Evolutionary conservation across 2,329 filamentous ascomycete species (phyloP).

Genomic region (Talaromyces sp.): DNA sequence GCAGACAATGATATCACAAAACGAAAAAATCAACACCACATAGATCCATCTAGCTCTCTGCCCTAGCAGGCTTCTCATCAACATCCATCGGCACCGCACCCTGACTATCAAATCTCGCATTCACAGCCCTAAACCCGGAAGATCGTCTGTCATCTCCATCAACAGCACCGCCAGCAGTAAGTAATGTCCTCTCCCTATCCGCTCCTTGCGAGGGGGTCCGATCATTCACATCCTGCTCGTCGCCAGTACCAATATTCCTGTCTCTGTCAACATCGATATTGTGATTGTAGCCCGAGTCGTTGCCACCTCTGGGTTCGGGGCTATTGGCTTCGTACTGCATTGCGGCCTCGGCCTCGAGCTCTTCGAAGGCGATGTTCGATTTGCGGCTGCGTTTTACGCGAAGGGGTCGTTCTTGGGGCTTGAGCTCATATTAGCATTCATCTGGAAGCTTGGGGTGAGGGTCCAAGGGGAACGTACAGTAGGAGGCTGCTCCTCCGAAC

Average conservation of each 20-base stretch:
- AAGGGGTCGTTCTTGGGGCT: slow-evolving; percentile 48
- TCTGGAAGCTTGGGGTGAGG: neutral
- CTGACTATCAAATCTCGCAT: slow-evolving; percentile 26
- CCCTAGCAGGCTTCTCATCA: slow-evolving; percentile 31
- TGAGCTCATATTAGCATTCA: neutral
- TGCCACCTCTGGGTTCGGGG: slow-evolving; percentile 1
- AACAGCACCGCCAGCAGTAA: slow-evolving; percentile 31
- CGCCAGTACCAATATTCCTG: slow-evolving; percentile 1
- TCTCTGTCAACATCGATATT: neutral
- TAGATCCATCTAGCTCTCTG: slow-evolving; percentile 25
- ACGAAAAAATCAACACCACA: neutral
- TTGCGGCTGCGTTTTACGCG: slow-evolving; percentile 44
- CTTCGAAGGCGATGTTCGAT: slow-evolving; percentile 29
- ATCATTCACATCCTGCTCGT: slow-evolving; percentile 19
- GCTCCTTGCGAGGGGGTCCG: slow-evolving; percentile 22
- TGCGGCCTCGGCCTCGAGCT: slow-evolving; percentile 21
- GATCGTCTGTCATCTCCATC: slow-evolving; percentile 35
- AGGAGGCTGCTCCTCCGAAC: slow-evolving; percentile 43
- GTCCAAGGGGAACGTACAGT: slow-evolving; percentile 31
- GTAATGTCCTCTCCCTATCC: slow-evolving; percentile 21
- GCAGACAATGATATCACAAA: neutral
- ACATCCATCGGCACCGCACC: slow-evolving; percentile 39
- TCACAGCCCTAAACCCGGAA: slow-evolving; percentile 35
- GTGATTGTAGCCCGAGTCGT: slow-evolving; percentile 1
- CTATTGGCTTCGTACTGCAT: slow-evolving; percentile 15